These are phyloP conservation scores for Moesziomyces sp. DNA, from an alignment of 1,284 basidiomycete species.

Conservation along the genomic window DNA sequence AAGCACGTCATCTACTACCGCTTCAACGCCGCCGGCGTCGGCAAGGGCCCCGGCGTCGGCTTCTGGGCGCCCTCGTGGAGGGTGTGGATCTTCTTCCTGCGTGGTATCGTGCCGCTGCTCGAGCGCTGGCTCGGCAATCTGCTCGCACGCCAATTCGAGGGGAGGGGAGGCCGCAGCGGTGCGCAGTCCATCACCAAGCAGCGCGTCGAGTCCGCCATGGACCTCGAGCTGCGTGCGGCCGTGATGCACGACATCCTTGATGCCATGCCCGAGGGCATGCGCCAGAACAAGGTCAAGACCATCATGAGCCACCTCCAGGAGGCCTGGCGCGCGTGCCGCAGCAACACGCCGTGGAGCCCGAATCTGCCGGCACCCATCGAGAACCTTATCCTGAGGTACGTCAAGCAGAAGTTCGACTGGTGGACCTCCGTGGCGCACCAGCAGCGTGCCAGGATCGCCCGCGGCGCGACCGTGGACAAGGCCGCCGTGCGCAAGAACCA, in stretches of 20 bases:
- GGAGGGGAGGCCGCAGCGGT: conserved; percentile 83
- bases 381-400: conserved; percentile 98
- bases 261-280: conserved; percentile 98
- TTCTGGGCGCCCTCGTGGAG: conserved; percentile 99
- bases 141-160: conserved; percentile 97
- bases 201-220: conserved; percentile 97
- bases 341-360: conserved; percentile 97
- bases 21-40: conserved; percentile 99
- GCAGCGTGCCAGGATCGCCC: conserved; percentile 91
- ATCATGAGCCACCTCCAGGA: conserved; percentile 97
- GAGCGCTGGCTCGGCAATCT: conserved; percentile 98
- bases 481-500: conserved; percentile 97
- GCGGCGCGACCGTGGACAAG: conserved; percentile 98
- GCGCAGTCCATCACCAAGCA: conserved; percentile 92
- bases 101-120: conserved; percentile 95
- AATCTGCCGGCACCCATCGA: conserved; percentile 98
- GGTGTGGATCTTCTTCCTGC: conserved; percentile 99
- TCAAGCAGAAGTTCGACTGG: conserved; percentile 99
- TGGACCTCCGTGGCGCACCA: conserved; percentile 94
- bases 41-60: conserved; percentile 97
- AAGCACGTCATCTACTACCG: conserved; percentile 84
- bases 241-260: conserved; percentile 96
- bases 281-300: conserved; percentile 98
- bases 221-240: conserved; percentile 94
- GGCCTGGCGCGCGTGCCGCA: conserved; percentile 97